Evolutionary conservation across 176 grass and related monocot genomes (phyloP), one percentile per base, ranked within the genome.

Genomic region (Bonia amplexicaulis): DNA sequence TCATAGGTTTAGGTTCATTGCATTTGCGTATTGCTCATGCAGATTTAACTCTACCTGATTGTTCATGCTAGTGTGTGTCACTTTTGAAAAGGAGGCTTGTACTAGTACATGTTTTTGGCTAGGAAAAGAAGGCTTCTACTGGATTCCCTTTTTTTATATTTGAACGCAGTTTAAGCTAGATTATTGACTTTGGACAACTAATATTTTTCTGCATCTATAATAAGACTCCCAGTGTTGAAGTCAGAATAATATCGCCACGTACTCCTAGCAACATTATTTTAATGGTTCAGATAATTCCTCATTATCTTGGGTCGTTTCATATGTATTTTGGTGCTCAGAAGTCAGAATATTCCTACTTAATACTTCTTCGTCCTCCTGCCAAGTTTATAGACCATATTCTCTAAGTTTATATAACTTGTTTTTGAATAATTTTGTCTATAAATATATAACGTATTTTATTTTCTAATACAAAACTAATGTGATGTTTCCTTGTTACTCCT

Each of bases 311-410:
- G 39, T 78, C 64, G 11, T 70, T 79, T 59, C 31, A n/a, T 81
- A 65, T 47, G 59, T 11, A 58, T 16, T 68, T 68, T 81, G 15
- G 2, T 48, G 20, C 7, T 82, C 19, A 12, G 20, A 87, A 20
- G 62, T 62, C 51, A 59, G 61, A 69, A 68, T 82, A 87, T 46
- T 48, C 39, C 3, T 87, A n/a, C 23, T 73, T 29, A 58, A 11
- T 64, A 14, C 37, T 39, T 31, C 31, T 31, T 33, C 31, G 3
- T 29, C 27, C 27, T 33, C 3, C 31, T 33, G 31, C 31, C 31
- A 33, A 33, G 31, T 33, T 31, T 31, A 31, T 31, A 31, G 29
- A 31, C 29, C 29, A 2, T 31, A 31, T 31, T 31, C 2, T 31
- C 29, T 31, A 31, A 31, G 29, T 31, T 31, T 1, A 31, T 31